A percentile compares a stretch with the other conserved stretches of the same genome.
Evolutionary conservation across 108 stramenopile genomes (phyloP).

Genomic region (Schizochytrium sp.): DNA sequence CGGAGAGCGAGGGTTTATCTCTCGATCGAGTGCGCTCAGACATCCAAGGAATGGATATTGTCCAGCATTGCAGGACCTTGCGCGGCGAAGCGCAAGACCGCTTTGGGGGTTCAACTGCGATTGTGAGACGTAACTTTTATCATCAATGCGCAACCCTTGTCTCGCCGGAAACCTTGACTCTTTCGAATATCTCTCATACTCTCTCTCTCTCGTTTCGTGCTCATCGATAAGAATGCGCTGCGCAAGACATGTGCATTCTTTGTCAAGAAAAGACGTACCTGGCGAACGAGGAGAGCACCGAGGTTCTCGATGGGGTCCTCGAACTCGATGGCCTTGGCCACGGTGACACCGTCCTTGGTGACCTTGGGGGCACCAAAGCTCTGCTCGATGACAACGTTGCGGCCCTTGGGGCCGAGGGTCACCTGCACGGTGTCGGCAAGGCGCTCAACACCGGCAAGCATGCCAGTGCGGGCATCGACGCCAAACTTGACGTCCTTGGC

Average conservation of each 20-base stretch:
- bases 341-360: slow-evolving; percentile 99
- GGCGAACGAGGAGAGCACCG: slow-evolving; percentile 73
- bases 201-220: neutral
- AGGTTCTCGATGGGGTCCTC: slow-evolving; percentile 97
- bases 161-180: neutral
- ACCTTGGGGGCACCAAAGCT: slow-evolving; percentile 98
- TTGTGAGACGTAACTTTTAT: neutral
- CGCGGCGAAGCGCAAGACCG: neutral
- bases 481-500: slow-evolving; percentile 85
- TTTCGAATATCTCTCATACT: neutral
- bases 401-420: slow-evolving; percentile 98
- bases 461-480: slow-evolving; percentile 83
- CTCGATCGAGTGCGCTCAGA: neutral
- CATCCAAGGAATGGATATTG: neutral
- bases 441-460: slow-evolving; percentile 87
- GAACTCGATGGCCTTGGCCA: slow-evolving; percentile 98
- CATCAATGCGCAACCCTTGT: neutral
- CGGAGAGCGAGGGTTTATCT: neutral
- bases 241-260: no score
- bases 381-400: slow-evolving; percentile 97
- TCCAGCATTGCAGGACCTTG: neutral
- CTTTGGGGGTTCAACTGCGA: neutral
- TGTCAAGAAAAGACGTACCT: neutral
- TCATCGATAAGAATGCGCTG: no score
- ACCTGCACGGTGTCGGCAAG: slow-evolving; percentile 93